These are phyloP conservation scores for Hirsutella minnesotensis DNA, from an alignment of 2,329 filamentous ascomycete species.

Conservation along the genomic window DNA sequence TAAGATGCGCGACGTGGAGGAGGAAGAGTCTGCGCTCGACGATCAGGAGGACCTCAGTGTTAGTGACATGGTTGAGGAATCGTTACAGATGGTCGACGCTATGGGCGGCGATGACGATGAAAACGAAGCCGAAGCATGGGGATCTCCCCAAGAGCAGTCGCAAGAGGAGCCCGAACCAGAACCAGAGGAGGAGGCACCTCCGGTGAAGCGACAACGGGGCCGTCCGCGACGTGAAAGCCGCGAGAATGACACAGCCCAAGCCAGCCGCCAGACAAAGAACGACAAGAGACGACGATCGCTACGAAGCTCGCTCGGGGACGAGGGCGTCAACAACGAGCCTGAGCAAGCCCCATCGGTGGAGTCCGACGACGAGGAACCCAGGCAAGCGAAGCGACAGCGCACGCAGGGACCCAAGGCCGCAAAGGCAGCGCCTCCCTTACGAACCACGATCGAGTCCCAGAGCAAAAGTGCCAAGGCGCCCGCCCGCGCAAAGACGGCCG, in stretches of 20 bases:
- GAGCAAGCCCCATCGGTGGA: conserved; percentile 9
- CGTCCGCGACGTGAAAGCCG: conserved; percentile 6
- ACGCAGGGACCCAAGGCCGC: conserved; percentile 12
- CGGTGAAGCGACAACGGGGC: conserved; percentile 6
- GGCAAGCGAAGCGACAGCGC: conserved; percentile 15
- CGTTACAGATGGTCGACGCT: conserved; percentile 28
- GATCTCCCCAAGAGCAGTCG: conserved; percentile 6
- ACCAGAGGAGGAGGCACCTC: conserved; percentile 1
- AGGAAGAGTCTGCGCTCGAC: conserved; percentile 9
- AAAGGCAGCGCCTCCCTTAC: conserved; percentile 10
- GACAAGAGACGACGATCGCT: conserved; percentile 6
- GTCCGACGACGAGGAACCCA: conserved; percentile 13
- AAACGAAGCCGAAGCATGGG: background rate
- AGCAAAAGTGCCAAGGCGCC: conserved; percentile 2
- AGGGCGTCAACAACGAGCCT: background rate
- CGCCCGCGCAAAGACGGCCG: conserved; percentile 2
- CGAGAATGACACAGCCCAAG: conserved; percentile 1
- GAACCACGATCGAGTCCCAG: conserved; percentile 1
- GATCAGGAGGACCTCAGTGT: conserved; percentile 17
- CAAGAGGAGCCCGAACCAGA: conserved; percentile 13
- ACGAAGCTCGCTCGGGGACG: conserved; percentile 1
- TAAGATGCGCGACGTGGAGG: conserved; percentile 15
- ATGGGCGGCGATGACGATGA: conserved; percentile 11
- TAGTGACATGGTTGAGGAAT: conserved; percentile 25
- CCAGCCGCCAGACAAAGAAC: background rate